Percentiles rank a stretch among this genome's conserved stretches.
These are phyloP conservation scores for Lasiosphaeria ovina DNA, from an alignment of 495 filamentous ascomycete species.

Conservation along the genomic window DNA sequence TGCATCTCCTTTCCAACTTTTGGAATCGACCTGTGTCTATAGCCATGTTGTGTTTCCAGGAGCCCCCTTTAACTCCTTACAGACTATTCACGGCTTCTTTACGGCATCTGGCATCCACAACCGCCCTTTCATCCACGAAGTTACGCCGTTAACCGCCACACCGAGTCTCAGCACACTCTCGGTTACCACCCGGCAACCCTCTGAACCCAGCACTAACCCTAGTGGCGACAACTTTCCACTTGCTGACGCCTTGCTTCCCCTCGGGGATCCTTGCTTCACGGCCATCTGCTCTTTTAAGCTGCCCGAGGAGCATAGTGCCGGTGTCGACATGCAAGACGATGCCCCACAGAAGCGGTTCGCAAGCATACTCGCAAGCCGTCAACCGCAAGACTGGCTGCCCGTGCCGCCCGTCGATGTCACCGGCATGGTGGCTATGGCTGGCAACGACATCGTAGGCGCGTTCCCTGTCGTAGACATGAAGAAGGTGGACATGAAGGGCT, in stretches of 20 bases:
- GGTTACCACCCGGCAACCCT: slow-evolving; percentile 56
- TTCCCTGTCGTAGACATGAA: slow-evolving; percentile 62
- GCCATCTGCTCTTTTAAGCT: slow-evolving; percentile 62
- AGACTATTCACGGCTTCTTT: slow-evolving; percentile 70
- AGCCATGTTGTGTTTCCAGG: not conserved
- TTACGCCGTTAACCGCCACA: slow-evolving; percentile 54
- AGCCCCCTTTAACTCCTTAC: not conserved
- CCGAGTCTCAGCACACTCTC: slow-evolving; percentile 57
- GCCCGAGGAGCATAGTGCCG: slow-evolving; percentile 29
- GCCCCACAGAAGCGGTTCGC: slow-evolving; percentile 38
- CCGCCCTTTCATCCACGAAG: slow-evolving; percentile 60
- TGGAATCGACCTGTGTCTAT: no score
- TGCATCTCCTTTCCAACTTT: not conserved
- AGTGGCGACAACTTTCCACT: slow-evolving; percentile 32
- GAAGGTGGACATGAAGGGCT: slow-evolving; percentile 61
- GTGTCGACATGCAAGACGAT: slow-evolving; percentile 34
- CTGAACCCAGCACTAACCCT: slow-evolving; percentile 32
- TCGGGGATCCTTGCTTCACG: slow-evolving; percentile 56
- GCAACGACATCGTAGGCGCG: slow-evolving; percentile 27
- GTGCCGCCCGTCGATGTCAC: slow-evolving; percentile 43
- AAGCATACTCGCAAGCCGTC: slow-evolving; percentile 30
- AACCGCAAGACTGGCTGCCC: slow-evolving; percentile 39
- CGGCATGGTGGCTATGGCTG: slow-evolving; percentile 24
- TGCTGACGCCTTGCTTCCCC: slow-evolving; percentile 34
- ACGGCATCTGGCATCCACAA: slow-evolving; percentile 52